A percentile compares a stretch with the other conserved stretches of the same genome.
Evolutionary conservation across 1,284 basidiomycete species (phyloP).

Genomic region (Cerioporus squamosus): DNA sequence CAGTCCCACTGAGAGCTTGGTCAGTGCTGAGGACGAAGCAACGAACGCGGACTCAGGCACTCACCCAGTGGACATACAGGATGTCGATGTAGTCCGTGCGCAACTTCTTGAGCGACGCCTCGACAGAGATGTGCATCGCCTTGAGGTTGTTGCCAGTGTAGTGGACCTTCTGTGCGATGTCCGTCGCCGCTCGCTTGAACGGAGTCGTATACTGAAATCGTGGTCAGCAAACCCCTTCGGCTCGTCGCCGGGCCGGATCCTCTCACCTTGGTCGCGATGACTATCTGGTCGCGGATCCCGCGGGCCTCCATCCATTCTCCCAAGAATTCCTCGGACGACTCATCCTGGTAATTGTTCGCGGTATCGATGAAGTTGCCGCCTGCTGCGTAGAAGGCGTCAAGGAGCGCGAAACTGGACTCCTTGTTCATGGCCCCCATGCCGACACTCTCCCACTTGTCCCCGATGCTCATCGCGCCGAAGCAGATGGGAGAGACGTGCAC

Average conservation of each 20-base stretch:
- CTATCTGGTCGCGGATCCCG: slow-evolving; percentile 45
- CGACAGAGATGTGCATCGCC: slow-evolving; percentile 37
- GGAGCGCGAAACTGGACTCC: slow-evolving; percentile 35
- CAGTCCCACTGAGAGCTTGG: slow-evolving; percentile 39
- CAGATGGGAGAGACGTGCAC: slow-evolving; percentile 50
- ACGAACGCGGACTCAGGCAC: background rate
- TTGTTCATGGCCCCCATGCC: slow-evolving; percentile 45
- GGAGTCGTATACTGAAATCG: slow-evolving; percentile 37
- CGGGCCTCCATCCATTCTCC: slow-evolving; percentile 49
- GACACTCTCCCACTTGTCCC: slow-evolving; percentile 45
- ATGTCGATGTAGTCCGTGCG: slow-evolving; percentile 49
- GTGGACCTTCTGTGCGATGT: slow-evolving; percentile 31
- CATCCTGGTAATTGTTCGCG: slow-evolving; percentile 37
- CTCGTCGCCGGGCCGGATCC: background rate
- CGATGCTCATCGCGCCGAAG: slow-evolving; percentile 57
- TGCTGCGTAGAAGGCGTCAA: slow-evolving; percentile 37
- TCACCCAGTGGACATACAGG: slow-evolving; percentile 34
- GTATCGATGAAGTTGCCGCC: slow-evolving; percentile 39
- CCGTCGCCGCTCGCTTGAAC: slow-evolving; percentile 26
- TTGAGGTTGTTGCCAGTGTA: slow-evolving; percentile 42
- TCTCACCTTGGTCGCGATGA: slow-evolving; percentile 46
- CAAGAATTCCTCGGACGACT: slow-evolving; percentile 37
- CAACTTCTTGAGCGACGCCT: slow-evolving; percentile 46
- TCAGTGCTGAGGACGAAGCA: background rate
- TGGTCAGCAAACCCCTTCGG: too few species aligned